Percentiles rank a stretch among this genome's conserved stretches.
Evolutionary conservation across 257 asterid genomes (phyloP).

Genomic region (Petrea volubilis): DNA sequence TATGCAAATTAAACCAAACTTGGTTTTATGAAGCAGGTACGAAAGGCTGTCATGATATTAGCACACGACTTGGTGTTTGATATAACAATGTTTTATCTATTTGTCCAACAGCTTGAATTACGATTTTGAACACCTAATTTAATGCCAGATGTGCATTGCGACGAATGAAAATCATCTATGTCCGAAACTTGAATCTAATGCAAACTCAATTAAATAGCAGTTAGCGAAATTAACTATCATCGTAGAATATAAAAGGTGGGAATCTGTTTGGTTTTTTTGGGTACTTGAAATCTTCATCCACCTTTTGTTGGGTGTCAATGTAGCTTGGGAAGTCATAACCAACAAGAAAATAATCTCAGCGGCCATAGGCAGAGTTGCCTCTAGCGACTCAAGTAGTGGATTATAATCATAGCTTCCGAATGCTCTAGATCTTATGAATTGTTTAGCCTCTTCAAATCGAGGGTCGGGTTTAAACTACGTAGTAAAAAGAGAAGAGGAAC

Average conservation of each 20-base stretch:
- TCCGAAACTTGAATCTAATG: neutral
- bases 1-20: too few species aligned
- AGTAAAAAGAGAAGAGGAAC: conserved; percentile 12
- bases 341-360: conserved; percentile 94
- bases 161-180: neutral
- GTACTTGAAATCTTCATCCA: conserved; percentile 96
- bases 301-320: conserved; percentile 85
- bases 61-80: too few species aligned
- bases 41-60: too few species aligned
- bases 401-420: conserved; percentile 95
- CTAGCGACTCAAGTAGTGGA: conserved; percentile 94
- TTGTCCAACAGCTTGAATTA: too few species aligned
- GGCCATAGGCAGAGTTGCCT: conserved; percentile 88
- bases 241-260: neutral
- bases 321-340: conserved; percentile 89
- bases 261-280: conserved; percentile 19
- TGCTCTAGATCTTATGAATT: conserved; percentile 87
- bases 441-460: conserved; percentile 95
- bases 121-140: too few species aligned
- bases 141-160: neutral
- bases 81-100: too few species aligned
- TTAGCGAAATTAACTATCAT: neutral
- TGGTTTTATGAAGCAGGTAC: too few species aligned
- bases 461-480: conserved; percentile 91
- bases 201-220: neutral